Evolutionary conservation across 2,329 filamentous ascomycete species (phyloP), one percentile per base, ranked within the genome.

Genomic region (Epichloe hybrida): DNA sequence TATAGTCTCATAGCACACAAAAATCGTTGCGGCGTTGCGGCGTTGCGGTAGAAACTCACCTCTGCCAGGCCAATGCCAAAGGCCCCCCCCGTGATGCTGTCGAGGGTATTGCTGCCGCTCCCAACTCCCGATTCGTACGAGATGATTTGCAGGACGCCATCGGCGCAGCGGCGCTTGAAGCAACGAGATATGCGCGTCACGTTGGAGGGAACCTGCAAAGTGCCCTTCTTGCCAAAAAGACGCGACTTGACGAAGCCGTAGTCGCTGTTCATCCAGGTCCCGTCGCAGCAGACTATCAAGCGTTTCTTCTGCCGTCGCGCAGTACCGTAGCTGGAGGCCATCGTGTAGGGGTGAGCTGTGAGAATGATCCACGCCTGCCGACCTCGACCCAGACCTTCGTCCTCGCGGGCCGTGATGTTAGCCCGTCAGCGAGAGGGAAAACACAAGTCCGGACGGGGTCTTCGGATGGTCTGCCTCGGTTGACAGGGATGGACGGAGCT

Each of bases 101-200:
- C 74, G n/a, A 77, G 50, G 34, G 69, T 55, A 43, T 70, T 71
- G 54, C 71, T 70, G 1, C 72, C 72, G 3, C 76, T 77, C 15
- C 79, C 79, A 31, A 82, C 76, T 20, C 79, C 79, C 8, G 76
- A 75, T 59, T 80, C 76, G 59, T 83, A 83, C 57, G 73, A 76
- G 51, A 81, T 74, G 55, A 82, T 72, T 60, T 82, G 79, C 41
- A 77, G 67, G 17, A 66, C 72, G 35, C 73, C 74, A 59, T 80
- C 75, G 36, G 60, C 65, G 58, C 73, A 75, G 39, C 61, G 66
- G 38, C 72, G 70, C 55, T 72, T 74, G 57, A 83, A 73, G 50
- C 75, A 76, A 39, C 77, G 72, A 12, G 75, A 75, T 50, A 83
- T 76, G 21, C 77, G 74, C 15, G 78, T 81, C 41, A 82, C 76